Base-by-base conservation (phyloP, 495 filamentous ascomycete genomes). In the Paragyromitra xinjiangensis region DNA sequence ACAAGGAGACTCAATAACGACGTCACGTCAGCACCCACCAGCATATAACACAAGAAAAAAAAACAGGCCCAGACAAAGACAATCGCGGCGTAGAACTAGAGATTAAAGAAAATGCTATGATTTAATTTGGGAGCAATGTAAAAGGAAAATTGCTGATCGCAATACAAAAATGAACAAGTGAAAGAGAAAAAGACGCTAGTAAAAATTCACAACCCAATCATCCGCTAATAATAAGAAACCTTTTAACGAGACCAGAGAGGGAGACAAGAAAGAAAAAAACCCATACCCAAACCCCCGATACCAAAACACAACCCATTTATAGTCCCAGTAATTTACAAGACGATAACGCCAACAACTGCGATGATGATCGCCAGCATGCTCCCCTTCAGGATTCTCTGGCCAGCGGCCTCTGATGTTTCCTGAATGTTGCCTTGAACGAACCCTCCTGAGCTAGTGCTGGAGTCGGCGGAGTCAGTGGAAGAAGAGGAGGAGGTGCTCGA, bases 311-410 rank as follows among this genome's bases (percentile, higher is more conserved):
- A 59, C 51, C n/a, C 14, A 69, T 74, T 62, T 11, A 22, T 29
- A 42, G 37, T 22, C 42, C 19, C 2, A 67, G 39, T 37, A 77
- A 45, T 83, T 86, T 85, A 90, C 83, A 90, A 78, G 69, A 86
- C 85, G 64, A 90, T 83, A 77, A 88, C 82, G 70, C 84, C 89
- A 51, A 89, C 84, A 26, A 89, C 81, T 3, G 88, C 88, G 50
- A 89, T 85, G 58, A 90, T 71, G 45, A 87, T 87, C 14, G 88
- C 89, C 72, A 90, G 87, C 81, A 89, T 82, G 19, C 88, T 89
- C 45, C 88, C 86, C 51, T 84, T 81, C 71, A 89, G 74, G 53
- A 87, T 84, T 55, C 83, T 84, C 81, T 87, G 82, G 22, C 83
- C 71, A 34, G 84, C 85, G 55, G 85, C 85, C 45, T 65, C 83